Base-by-base conservation (phyloP, 305 asterid genomes). In the Solanum hybrid region DNA sequence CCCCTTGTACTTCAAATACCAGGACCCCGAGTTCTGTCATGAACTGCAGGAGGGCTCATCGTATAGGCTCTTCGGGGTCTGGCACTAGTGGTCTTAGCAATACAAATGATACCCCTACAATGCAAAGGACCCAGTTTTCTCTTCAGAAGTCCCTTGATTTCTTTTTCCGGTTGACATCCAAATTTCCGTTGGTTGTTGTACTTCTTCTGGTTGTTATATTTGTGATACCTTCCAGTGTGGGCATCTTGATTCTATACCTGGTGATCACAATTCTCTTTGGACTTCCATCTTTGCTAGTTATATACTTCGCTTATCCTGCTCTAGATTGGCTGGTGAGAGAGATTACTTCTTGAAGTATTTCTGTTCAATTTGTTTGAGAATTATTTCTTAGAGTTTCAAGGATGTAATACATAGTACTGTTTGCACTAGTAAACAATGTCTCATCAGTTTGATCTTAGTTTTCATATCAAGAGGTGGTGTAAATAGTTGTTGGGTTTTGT, bases 281-380 rank as follows among this genome's bases (percentile, higher is more conserved):
- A 0, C 89, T 96, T 72, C 99, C 99, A 2, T 95, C 99, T 90
- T 93, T 94, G 92, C 92, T 95, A 90, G 98, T 97, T 80, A 86
- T 96, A 89, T 97, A 97, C 92, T 97, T 97, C 60, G 94, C 98
- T 27, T 97, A 94, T 89, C 98, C 98, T 17, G 95, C 96, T 89
- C 88, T 96, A 91, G 95, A 96, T 91, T 96, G 98, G 98, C 92
- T 96, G 89, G 95, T 95, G 90, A 92, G 93, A 89, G 98, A 97
- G 90, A 94, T 97, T 88, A 92, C 95, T 91, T 79, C 92, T 60
- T 96, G 93, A 95, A 69, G 12, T 36, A 12, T 38, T 26, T 7
- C 89, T 5, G 9, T 87, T 38, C 89, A 87, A 22, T 87, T 87
- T 87, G 72, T 87, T 29, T 82, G 42, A 84, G 75, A 10, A 73